A percentile compares a stretch with the other conserved stretches of the same genome.
phyloP scores from a whole-genome alignment of 148 eudicot species.

The Camellia japonica region DNA sequence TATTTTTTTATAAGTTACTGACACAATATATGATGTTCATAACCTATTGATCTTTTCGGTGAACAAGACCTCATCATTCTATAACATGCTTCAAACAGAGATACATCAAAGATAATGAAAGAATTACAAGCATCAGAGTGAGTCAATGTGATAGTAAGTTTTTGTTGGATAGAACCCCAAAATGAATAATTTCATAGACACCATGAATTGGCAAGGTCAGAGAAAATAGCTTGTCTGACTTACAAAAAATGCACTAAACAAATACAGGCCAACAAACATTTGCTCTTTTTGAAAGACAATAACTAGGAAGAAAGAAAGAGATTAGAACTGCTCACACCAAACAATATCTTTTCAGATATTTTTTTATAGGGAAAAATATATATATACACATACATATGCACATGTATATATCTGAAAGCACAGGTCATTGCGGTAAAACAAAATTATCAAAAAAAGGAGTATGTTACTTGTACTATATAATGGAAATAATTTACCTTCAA shows the following conservation, averaged over 20 bases:
- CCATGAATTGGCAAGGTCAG: background rate
- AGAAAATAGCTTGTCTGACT: background rate
- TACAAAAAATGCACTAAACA: background rate
- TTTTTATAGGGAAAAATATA: too few relatives aligned
- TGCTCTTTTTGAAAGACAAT: background rate
- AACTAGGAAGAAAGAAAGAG: background rate
- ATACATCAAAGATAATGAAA: background rate
- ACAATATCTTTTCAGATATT: background rate
- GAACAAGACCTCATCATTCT: background rate
- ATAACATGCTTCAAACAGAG: background rate
- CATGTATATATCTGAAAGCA: background rate
- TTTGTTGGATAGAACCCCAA: background rate
- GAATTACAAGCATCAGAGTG: background rate
- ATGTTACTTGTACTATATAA: background rate
- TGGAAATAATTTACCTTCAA: constrained; percentile 49
- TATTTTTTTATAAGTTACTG: too few relatives aligned
- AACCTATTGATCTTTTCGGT: background rate
- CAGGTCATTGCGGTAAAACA: background rate
- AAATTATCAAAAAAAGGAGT: constrained; percentile 5
- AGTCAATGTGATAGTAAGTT: background rate
- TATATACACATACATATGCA: too few relatives aligned
- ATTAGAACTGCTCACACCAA: background rate
- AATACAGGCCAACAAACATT: background rate
- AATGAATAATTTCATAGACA: background rate
- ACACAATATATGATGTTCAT: background rate